Percentiles rank a stretch among this genome's conserved stretches.
Evolutionary conservation across 164 flowering plant species (phyloP).

Genomic region (Pachysandra terminalis): DNA sequence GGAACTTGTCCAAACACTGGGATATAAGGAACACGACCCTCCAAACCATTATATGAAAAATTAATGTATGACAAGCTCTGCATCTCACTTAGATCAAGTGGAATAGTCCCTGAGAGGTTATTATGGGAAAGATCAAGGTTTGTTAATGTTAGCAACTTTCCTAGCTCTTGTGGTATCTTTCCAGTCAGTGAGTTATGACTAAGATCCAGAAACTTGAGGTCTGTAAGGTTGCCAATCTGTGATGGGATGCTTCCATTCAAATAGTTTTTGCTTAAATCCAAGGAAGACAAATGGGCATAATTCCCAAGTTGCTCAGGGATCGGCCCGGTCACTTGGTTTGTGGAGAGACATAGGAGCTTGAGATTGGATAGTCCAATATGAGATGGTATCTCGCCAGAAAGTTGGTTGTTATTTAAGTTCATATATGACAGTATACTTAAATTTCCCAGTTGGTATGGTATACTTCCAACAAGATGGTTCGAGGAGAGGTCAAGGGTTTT

Average conservation of each 20-base stretch:
- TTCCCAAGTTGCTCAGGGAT: slow-evolving; percentile 13
- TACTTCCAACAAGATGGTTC: neutral
- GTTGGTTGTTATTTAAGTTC: neutral
- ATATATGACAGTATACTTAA: neutral
- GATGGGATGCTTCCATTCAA: neutral
- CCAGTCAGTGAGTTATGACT: slow-evolving; percentile 22
- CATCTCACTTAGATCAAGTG: slow-evolving; percentile 1
- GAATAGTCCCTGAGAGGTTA: slow-evolving; percentile 16
- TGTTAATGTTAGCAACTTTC: slow-evolving; percentile 9
- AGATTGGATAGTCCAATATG: neutral
- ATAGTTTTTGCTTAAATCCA: slow-evolving; percentile 13
- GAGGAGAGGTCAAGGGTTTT: neutral
- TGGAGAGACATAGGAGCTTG: neutral
- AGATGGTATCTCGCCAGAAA: neutral
- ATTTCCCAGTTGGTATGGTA: neutral
- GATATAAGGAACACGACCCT: slow-evolving; percentile 22
- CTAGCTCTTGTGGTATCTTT: slow-evolving; percentile 1
- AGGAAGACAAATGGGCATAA: neutral
- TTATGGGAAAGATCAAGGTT: slow-evolving; percentile 27
- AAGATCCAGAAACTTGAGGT: slow-evolving; percentile 18
- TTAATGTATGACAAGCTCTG: slow-evolving; percentile 8
- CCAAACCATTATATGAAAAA: slow-evolving; percentile 17
- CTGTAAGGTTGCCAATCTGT: neutral
- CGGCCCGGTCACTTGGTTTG: neutral
- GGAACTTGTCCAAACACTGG: slow-evolving; percentile 11